phyloP scores from a whole-genome alignment of 768 basidiomycete species.

The Lepiota subincarnata region DNA sequence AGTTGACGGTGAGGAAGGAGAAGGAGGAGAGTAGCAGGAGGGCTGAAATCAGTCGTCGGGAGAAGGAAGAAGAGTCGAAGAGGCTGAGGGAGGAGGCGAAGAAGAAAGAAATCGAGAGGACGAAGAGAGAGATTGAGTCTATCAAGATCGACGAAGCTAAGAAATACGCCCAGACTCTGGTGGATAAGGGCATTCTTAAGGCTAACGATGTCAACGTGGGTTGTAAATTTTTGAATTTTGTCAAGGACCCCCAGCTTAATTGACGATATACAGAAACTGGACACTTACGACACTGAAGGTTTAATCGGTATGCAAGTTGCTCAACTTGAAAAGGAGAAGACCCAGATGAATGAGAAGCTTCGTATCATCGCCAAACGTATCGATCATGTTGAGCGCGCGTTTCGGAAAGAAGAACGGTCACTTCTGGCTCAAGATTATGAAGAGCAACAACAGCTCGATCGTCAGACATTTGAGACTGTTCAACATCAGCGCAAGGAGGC shows the following conservation, averaged over 20 bases:
- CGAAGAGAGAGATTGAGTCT: constrained; percentile 70
- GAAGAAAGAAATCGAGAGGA: constrained; percentile 61
- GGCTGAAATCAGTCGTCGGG: constrained; percentile 61
- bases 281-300: constrained; percentile 78
- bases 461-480: constrained; percentile 57
- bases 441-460: constrained; percentile 76
- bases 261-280: constrained; percentile 55
- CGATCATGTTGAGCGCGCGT: constrained; percentile 93
- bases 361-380: constrained; percentile 84
- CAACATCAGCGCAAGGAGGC: constrained; percentile 56
- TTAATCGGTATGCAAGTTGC: constrained; percentile 89
- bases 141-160: constrained; percentile 80
- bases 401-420: constrained; percentile 88
- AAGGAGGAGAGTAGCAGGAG: constrained; percentile 81
- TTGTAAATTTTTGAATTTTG: constrained; percentile 14
- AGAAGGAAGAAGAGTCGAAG: constrained; percentile 66
- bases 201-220: constrained; percentile 62
- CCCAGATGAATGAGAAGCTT: constrained; percentile 74
- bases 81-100: constrained; percentile 60
- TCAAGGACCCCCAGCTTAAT: not conserved
- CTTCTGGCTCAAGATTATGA: constrained; percentile 85
- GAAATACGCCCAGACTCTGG: constrained; percentile 80
- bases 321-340: constrained; percentile 96
- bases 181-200: constrained; percentile 72
- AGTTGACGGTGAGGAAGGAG: constrained; percentile 81